phyloP scores from a whole-genome alignment of 2,329 filamentous ascomycete species.

The Camptophora hylomeconis region DNA sequence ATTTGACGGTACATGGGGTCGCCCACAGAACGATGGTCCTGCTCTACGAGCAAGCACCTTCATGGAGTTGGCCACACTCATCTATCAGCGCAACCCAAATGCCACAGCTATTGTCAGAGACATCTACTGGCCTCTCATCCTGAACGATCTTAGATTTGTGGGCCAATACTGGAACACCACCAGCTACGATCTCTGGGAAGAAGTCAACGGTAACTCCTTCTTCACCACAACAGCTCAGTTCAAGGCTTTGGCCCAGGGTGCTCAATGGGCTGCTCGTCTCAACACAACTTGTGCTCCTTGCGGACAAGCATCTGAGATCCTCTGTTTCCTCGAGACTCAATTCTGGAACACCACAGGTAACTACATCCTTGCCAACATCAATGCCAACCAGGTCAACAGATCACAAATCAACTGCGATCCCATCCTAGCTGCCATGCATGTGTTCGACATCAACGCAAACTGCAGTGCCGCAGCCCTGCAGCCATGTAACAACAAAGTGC shows the following conservation, averaged over 20 bases:
- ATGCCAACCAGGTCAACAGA: slow-evolving; percentile 43
- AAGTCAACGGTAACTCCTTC: slow-evolving; percentile 62
- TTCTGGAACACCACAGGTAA: slow-evolving; percentile 52
- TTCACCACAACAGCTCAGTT: slow-evolving; percentile 61
- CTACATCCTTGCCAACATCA: slow-evolving; percentile 59
- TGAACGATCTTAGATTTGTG: slow-evolving; percentile 62
- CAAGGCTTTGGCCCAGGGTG: slow-evolving; percentile 47
- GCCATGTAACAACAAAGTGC: slow-evolving; percentile 53
- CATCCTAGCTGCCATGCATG: slow-evolving; percentile 52
- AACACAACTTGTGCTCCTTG: slow-evolving; percentile 50
- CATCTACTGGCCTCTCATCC: slow-evolving; percentile 58
- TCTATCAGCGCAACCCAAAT: slow-evolving; percentile 9
- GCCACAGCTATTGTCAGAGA: slow-evolving; percentile 34
- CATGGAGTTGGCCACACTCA: slow-evolving; percentile 17
- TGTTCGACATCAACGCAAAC: slow-evolving; percentile 50
- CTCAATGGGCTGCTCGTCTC: slow-evolving; percentile 48
- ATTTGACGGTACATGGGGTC: slow-evolving; percentile 53
- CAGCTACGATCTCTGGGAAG: slow-evolving; percentile 56
- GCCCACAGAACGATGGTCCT: slow-evolving; percentile 49
- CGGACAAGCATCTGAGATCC: slow-evolving; percentile 53
- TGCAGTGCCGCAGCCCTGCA: slow-evolving; percentile 60
- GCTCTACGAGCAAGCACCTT: slow-evolving; percentile 23
- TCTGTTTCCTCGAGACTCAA: slow-evolving; percentile 54
- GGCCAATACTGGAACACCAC: slow-evolving; percentile 52
- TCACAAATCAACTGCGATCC: slow-evolving; percentile 61